Evolutionary conservation across 2,329 filamentous ascomycete species (phyloP).

Genomic region (Thielaviopsis ethacetica): DNA sequence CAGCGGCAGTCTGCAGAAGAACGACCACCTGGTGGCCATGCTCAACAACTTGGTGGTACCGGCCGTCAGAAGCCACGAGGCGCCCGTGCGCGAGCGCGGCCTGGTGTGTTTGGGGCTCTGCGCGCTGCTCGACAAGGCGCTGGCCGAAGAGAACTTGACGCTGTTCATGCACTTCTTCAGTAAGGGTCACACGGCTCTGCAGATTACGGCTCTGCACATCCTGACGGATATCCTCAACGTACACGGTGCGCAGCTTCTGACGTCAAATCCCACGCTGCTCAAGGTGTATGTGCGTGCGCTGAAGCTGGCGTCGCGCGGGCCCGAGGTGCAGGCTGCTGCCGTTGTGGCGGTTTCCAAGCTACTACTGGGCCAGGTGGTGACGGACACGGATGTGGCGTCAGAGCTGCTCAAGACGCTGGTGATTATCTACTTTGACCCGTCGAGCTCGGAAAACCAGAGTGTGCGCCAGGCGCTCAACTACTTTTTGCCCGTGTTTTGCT

Average conservation of each 20-base stretch:
- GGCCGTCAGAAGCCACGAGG: conserved; percentile 83
- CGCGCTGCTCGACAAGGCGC: conserved; percentile 75
- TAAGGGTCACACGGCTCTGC: conserved; percentile 78
- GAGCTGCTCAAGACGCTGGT: conserved; percentile 75
- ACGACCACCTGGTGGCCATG: conserved; percentile 89
- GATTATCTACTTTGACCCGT: conserved; percentile 77
- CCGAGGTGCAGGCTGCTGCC: conserved; percentile 65
- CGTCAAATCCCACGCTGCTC: conserved; percentile 50
- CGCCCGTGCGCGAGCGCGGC: conserved; percentile 79
- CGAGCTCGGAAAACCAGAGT: conserved; percentile 61
- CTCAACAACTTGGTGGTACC: conserved; percentile 93
- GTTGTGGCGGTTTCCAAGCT: conserved; percentile 74
- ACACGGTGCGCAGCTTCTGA: conserved; percentile 64
- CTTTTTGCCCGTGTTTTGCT: conserved; percentile 89
- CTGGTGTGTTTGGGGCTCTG: conserved; percentile 81
- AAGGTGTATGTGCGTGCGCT: conserved; percentile 79
- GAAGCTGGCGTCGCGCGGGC: conserved; percentile 50
- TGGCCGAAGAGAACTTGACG: conserved; percentile 80
- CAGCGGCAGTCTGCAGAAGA: conserved; percentile 70
- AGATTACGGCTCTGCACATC: conserved; percentile 81
- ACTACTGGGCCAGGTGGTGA: conserved; percentile 63
- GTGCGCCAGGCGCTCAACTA: conserved; percentile 80
- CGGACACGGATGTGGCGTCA: conserved; percentile 46
- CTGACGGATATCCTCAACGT: conserved; percentile 85
- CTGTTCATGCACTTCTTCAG: conserved; percentile 93